A percentile compares a stretch with the other conserved stretches of the same genome.
Evolutionary conservation across 495 filamentous ascomycete genomes (phyloP).

Genomic region (Podospora anserina): DNA sequence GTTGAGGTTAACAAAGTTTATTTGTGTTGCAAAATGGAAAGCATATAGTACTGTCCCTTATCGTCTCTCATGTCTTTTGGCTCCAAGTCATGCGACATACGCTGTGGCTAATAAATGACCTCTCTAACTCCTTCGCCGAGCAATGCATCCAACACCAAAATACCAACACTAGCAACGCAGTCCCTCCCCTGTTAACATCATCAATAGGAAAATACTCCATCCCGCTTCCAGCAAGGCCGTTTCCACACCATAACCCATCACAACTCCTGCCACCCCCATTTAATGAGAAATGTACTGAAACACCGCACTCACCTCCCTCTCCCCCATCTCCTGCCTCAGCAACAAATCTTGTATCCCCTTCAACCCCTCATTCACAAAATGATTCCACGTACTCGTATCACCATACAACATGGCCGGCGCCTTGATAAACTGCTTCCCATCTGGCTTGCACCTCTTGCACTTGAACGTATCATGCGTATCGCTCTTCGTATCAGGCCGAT

Average conservation of each 20-base stretch:
- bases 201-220: neutral
- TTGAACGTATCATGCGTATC: conserved; percentile 99
- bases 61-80: neutral
- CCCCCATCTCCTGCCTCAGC: conserved; percentile 77
- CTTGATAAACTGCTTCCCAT: conserved; percentile 82
- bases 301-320: conserved; percentile 81
- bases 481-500: conserved; percentile 74
- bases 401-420: conserved; percentile 93
- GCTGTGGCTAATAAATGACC: neutral
- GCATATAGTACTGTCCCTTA: neutral
- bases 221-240: neutral
- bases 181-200: neutral
- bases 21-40: neutral
- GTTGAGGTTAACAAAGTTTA: neutral
- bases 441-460: conserved; percentile 89
- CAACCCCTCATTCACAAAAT: conserved; percentile 80
- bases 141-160: conserved; percentile 4
- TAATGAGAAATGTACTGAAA: conserved; percentile 98
- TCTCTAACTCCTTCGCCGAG: neutral
- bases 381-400: conserved; percentile 98
- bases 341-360: conserved; percentile 85
- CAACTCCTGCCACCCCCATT: neutral
- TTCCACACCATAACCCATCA: neutral
- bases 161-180: neutral
- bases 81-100: neutral